Evolutionary conservation across 208 protist species (phyloP), one percentile per base, ranked within the genome.

Genomic region (Acanthamoeba pearcei): DNA sequence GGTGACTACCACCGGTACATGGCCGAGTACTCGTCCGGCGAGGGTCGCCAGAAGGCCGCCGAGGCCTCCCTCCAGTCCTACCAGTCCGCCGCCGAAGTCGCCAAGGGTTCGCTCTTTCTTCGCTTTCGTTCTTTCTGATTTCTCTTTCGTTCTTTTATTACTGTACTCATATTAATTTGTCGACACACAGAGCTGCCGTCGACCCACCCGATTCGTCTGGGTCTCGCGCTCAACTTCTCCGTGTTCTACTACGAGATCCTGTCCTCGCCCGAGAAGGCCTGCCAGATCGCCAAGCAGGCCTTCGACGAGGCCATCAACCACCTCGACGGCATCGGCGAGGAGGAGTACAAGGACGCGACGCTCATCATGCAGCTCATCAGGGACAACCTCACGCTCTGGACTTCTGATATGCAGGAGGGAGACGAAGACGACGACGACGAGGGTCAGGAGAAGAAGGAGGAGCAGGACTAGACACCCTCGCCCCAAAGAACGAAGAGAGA

Each of bases 161-260:
- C 5, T 22, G 5, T 29, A 29, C 62, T 15, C 5, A 32, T n/a
- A n/a, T n/a, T n/a, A n/a, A n/a, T n/a, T 32, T 42, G 68, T 76
- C 8, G 12, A 29, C 17, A 22, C 68, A 22, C 76, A 85, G 76
- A 85, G 24, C 95, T 99, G 3, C 85, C 96, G 22, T 96, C 98
- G n/a, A 98, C 98, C 19, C 94, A 98, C 94, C 98, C 98, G 32
- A 98, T 98, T 86, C 97, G 97, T 38, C 97, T 99, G 22, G 98
- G 98, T 29, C 95, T 99, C 27, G 97, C 97, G 49, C 97, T 99
- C 46, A 98, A 99, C 96, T 98, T 98, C 96, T 98, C 98, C 24
- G 98, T 99, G 32, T 99, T 98, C 96, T 97, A 98, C 95, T 98
- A 98, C 95, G 98, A 99, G 91, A 98, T 99, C 72, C 85, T 98